Evolutionary conservation across 768 basidiomycete species (phyloP).

Genomic region (Suillus tomentosus): DNA sequence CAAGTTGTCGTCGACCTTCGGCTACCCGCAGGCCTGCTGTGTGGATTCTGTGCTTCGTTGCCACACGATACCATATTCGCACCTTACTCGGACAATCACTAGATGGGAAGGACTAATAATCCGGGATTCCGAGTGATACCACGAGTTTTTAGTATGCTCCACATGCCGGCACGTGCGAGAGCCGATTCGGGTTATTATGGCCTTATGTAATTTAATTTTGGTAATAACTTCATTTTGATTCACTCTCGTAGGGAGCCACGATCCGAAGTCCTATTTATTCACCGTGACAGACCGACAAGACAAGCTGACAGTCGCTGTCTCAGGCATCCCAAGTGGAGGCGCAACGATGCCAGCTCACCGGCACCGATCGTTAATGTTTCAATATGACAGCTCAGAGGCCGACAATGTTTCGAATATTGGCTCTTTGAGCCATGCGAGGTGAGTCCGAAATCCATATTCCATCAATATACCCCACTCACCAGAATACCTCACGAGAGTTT

Average conservation of each 20-base stretch:
- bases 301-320: no score
- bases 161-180: not conserved
- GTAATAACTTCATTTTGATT: not conserved
- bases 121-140: no score
- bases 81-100: not conserved
- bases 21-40: not conserved
- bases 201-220: not conserved
- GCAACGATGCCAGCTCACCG: not conserved
- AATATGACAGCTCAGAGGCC: not conserved
- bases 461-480: not conserved
- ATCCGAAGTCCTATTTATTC: no score
- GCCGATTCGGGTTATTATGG: not conserved
- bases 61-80: not conserved
- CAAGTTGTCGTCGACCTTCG: not conserved
- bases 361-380: conserved; percentile 3
- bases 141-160: no score
- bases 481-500: conserved; percentile 2
- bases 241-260: no score
- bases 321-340: not conserved
- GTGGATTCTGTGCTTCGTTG: not conserved
- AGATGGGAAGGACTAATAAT: no score
- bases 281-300: not conserved
- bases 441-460: not conserved
- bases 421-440: not conserved
- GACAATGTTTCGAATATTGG: not conserved